phyloP scores from a whole-genome alignment of 441 rosid genomes.

The Croton setiger region DNA sequence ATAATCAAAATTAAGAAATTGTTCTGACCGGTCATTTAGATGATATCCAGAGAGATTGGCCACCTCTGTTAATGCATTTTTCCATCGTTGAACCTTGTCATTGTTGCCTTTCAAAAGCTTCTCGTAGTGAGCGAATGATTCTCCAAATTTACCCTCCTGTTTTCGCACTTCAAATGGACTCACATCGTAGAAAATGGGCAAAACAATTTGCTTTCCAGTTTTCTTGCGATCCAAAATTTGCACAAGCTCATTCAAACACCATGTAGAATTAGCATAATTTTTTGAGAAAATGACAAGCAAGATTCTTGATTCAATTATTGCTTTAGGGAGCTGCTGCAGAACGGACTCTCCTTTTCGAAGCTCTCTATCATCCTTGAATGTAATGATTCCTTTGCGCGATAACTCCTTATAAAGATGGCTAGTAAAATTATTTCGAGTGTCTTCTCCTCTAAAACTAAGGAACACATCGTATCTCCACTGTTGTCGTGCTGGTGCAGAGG shows the following conservation, averaged over 20 bases:
- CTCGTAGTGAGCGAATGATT: slow-evolving; percentile 3
- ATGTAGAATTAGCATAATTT: slow-evolving; percentile 29
- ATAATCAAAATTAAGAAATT: neutral
- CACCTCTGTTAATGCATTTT: slow-evolving; percentile 23
- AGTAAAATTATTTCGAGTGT: no score
- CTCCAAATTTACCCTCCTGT: slow-evolving; percentile 21
- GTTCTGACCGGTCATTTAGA: neutral
- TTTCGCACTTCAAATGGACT: slow-evolving; percentile 27
- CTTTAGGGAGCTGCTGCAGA: slow-evolving; percentile 3
- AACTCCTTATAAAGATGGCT: no score
- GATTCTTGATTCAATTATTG: neutral
- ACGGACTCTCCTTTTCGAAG: neutral
- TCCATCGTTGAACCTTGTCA: slow-evolving; percentile 27
- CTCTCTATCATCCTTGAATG: neutral
- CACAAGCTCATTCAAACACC: slow-evolving; percentile 29
- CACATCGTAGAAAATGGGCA: slow-evolving; percentile 38
- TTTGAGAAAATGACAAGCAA: slow-evolving; percentile 23
- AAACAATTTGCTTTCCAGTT: slow-evolving; percentile 4
- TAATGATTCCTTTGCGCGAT: neutral
- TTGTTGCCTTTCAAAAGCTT: neutral
- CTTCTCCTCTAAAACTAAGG: no score
- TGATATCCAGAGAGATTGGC: slow-evolving; percentile 36
- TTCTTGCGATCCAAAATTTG: slow-evolving; percentile 23
- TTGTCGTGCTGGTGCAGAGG: no score
- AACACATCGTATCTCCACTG: no score